Base-by-base conservation (phyloP, 306 rosid genomes). In the Vigna angularis region DNA sequence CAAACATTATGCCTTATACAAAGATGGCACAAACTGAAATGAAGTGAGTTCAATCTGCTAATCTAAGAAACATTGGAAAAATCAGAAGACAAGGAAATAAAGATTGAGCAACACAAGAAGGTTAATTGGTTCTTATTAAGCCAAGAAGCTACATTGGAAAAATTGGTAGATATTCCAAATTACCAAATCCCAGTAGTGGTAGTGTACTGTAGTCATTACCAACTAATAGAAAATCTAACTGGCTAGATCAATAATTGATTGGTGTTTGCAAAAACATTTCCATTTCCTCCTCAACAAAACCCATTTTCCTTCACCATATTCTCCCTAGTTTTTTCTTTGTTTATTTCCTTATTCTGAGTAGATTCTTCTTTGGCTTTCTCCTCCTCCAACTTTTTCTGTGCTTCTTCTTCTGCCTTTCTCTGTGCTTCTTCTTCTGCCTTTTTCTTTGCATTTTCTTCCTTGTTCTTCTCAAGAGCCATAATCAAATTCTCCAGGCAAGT, bases 401-500 rank as follows among this genome's bases (percentile, higher is more conserved):
- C 22, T 20, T 76, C 82, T 51, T 83, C 84, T 74, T 85, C 82
- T 0, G 53, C 79, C 73, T 68, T 79, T 58, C 38, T 16, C 62
- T 56, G 72, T 20, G 22, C 22, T 20, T 76, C 82, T 51, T 83
- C 84, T 74, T 85, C 82, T 0, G 49, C 79, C 73, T 68, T 79
- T 32, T 36, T 58, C 30, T 16, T 66, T 56, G 72, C 73, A 17
- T 62, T 62, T 8, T 86, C 87, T 7, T 85, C 88, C 82, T 88
- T 85, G 2, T 51, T 73, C 17, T 0, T 40, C 86, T 85, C 86
- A 24, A 89, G 81, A 51, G 90, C 91, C 76, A 79, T 57, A 45
- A 89, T 83, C 85, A 93, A 75, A 36, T 56, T 89, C 78, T 79
- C 26, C 83, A 93, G 67, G 49, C 91, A 86, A 61, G 49, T 9